Percentiles rank a stretch among this genome's conserved stretches.
Conservation (phyloP, 2,329 filamentous ascomycete genomes). For the Dactylellina leptospora region DNA sequence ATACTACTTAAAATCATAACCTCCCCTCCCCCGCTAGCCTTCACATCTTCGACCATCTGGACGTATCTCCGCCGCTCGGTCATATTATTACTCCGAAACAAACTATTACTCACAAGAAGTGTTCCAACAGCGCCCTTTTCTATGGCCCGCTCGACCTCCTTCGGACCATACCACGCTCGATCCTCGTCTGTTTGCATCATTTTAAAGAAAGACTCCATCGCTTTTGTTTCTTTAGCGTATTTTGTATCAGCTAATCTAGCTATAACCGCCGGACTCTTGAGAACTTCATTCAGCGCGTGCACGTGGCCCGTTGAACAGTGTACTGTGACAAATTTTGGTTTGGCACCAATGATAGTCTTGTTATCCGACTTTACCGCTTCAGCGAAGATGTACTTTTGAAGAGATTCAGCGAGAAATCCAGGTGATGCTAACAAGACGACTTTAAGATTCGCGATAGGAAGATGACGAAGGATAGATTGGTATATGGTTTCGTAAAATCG, state of each 20-base stretch:
- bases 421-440: constrained; percentile 87
- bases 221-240: constrained; percentile 80
- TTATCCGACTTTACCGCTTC: constrained; percentile 73
- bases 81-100: constrained; percentile 86
- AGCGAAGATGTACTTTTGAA: constrained; percentile 76
- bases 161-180: constrained; percentile 86
- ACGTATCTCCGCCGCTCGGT: constrained; percentile 82
- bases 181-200: constrained; percentile 84
- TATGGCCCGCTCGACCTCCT: constrained; percentile 82
- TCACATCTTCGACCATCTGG: constrained; percentile 84
- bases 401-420: constrained; percentile 83
- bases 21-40: constrained; percentile 79
- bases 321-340: constrained; percentile 74
- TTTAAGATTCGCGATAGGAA: constrained; percentile 75
- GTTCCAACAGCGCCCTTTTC: constrained; percentile 87
- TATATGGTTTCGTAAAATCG: constrained; percentile 82
- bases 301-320: constrained; percentile 86
- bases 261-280: constrained; percentile 81
- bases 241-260: constrained; percentile 84
- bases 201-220: constrained; percentile 85
- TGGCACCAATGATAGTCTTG: constrained; percentile 72
- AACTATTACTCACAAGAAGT: constrained; percentile 82
- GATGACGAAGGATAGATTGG: constrained; percentile 76
- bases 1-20: constrained; percentile 88
- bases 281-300: constrained; percentile 85